Evolutionary conservation across 164 flowering plant species (phyloP), one percentile per base, ranked within the genome.

Genomic region (Chimonanthus salicifolius): DNA sequence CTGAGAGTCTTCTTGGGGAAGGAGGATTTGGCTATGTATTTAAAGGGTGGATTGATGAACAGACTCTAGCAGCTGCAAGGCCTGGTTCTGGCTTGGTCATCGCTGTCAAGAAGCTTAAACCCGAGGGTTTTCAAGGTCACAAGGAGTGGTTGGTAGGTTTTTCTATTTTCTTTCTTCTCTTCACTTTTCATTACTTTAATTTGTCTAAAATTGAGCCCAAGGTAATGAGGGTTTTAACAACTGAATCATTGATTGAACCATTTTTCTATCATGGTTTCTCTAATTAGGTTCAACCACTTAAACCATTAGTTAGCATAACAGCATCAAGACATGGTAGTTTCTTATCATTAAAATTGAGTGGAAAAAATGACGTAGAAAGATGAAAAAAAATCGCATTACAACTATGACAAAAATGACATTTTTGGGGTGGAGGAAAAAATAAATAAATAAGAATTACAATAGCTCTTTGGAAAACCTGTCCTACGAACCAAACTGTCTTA

Each of bases 11-110:
- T 74, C 83, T 93, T 16, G 97, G 97, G 45, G 92, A 93, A 85
- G 98, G 98, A 63, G 98, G 95, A 47, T 94, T 92, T 78, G 97
- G 98, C 48, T 87, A 74, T 83, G 97, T 94, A 69, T 94, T 76
- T 75, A 94, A 94, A 75, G 98, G 98, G 73, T 94, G 98, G 98
- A 84, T 93, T 64, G 94, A 90, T 82, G 87, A 89, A 71, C 83
- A 88, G 68, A 87, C 90, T 4, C 79, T 88, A 43, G 68, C 90
- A 16, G 85, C 98, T 74, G 74, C 88, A 47, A 88, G 71, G 80
- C 88, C 95, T 58, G 95, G 95, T 20, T 84, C 88, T 7, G 97
- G 98, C 50, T 81, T 85, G 82, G 90, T 88, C 71, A 80, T 92
- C 77, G 97, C 98, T 70, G 91, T 91, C 67, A 93, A 93, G 84